Evolutionary conservation across 148 eudicot genomes (phyloP).

Genomic region (Spergularia marina): DNA sequence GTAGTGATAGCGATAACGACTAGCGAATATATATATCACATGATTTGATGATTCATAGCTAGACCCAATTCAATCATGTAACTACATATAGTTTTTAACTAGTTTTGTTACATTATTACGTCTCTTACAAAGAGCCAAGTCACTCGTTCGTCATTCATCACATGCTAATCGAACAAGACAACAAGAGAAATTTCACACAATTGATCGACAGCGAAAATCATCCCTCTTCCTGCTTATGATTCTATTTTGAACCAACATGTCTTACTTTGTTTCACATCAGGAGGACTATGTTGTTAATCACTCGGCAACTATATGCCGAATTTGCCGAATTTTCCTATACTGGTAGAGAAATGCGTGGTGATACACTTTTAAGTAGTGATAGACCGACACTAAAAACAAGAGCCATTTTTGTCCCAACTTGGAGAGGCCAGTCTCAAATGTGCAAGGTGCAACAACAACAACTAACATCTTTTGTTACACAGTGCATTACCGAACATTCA

Average conservation of each 20-base stretch:
- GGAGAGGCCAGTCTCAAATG: too few species aligned
- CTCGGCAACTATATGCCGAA: too few species aligned
- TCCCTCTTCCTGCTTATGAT: neutral
- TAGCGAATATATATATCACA: neutral
- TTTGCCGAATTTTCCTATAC: neutral
- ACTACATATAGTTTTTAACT: neutral
- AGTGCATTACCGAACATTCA: too few species aligned
- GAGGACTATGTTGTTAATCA: neutral
- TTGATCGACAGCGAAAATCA: neutral
- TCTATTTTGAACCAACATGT: neutral
- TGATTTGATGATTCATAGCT: neutral
- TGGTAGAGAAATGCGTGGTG: neutral
- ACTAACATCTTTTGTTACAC: too few species aligned
- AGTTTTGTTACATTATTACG: slow-evolving; percentile 9
- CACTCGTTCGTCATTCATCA: slow-evolving; percentile 4
- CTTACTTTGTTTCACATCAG: neutral
- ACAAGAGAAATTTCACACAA: neutral
- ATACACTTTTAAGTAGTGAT: too few species aligned
- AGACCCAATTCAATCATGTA: slow-evolving; percentile 5
- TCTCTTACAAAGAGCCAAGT: neutral
- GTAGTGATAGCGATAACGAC: neutral
- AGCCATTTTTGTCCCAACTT: too few species aligned
- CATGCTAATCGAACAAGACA: neutral
- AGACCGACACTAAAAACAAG: too few species aligned
- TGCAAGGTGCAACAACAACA: too few species aligned